Conservation (phyloP, 2,329 filamentous ascomycete genomes). For the Tolypocladium cylindrosporum region DNA sequence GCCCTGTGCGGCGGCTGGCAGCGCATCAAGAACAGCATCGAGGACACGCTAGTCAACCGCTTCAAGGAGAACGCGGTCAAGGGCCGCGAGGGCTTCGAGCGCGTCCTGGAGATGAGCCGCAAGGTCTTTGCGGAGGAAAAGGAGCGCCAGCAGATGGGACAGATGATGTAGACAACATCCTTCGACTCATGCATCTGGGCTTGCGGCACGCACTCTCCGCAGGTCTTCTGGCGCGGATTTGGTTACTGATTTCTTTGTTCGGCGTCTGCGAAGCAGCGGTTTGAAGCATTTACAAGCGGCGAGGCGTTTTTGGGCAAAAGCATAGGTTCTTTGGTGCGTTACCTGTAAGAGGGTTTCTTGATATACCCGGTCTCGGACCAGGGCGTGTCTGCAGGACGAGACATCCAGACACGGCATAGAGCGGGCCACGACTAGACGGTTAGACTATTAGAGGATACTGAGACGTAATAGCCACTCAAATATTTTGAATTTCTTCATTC, state of each 20-base stretch:
- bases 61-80: slow-evolving; percentile 88
- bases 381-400: background rate
- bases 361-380: background rate
- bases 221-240: background rate
- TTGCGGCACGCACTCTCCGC: background rate
- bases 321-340: background rate
- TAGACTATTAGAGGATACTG: background rate
- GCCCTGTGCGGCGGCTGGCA: slow-evolving; percentile 95
- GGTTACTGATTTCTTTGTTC: background rate
- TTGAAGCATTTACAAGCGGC: background rate
- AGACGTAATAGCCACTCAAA: background rate
- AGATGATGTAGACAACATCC: background rate
- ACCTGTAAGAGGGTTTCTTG: background rate
- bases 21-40: slow-evolving; percentile 91
- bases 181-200: background rate
- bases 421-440: background rate
- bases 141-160: slow-evolving; percentile 36
- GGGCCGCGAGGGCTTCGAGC: slow-evolving; percentile 90
- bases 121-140: slow-evolving; percentile 86
- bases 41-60: slow-evolving; percentile 78
- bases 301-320: background rate
- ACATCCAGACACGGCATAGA: background rate
- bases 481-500: background rate
- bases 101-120: slow-evolving; percentile 85
- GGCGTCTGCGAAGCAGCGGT: background rate